Evolutionary conservation across 139 green algal genomes (phyloP), one percentile per base, ranked within the genome.

Genomic region (Penium margaritaceum): DNA sequence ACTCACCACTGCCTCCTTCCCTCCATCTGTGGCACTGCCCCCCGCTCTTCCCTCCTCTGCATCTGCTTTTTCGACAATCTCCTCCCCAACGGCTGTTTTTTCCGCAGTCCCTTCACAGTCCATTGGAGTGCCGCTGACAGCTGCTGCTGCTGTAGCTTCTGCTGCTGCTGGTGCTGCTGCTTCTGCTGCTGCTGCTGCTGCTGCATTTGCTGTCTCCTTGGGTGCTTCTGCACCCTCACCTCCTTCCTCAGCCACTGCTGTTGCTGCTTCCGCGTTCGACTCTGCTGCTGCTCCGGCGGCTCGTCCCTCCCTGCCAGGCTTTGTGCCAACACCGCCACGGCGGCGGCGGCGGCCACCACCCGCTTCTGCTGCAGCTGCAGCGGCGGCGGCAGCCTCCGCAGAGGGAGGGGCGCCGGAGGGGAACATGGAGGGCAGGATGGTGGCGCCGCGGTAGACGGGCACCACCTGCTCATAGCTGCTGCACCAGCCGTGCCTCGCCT

Each of bases 381-480:
- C 35, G 14, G 57, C 27, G 15, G 41, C 34, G 37, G 19, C 21
- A n/a, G 43, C 61, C 9, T 30, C 30, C 61, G 61, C 55, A 37
- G 63, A 5, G 64, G 29, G 43, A 67, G 27, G 41, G 21, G 30
- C 55, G 81, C 81, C 81, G 21, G 80, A 72, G 0, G 91, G 86
- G 81, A 97, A 97, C 86, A 96, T 93, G 63, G 72, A 90, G 24
- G 75, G 78, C 24, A 55, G 32, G 43, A 83, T 34, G 32, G 39
- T 80, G 27, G 21, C 27, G 15, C 34, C 66, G 2, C 75, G 32
- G 53, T 65, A 24, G 9, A 17, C n/a, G n/a, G n/a, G n/a, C 19
- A 81, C 47, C 7, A 83, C 44, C n/a, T 83, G 34, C 12, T 36
- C 27, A 12, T 72, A 80, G 64, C 24, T 64, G 0, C 15, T 36